Percentiles rank a stretch among this genome's conserved stretches.
These are phyloP conservation scores for Didymella exigua DNA, from an alignment of 2,329 filamentous ascomycete species.

Conservation along the genomic window DNA sequence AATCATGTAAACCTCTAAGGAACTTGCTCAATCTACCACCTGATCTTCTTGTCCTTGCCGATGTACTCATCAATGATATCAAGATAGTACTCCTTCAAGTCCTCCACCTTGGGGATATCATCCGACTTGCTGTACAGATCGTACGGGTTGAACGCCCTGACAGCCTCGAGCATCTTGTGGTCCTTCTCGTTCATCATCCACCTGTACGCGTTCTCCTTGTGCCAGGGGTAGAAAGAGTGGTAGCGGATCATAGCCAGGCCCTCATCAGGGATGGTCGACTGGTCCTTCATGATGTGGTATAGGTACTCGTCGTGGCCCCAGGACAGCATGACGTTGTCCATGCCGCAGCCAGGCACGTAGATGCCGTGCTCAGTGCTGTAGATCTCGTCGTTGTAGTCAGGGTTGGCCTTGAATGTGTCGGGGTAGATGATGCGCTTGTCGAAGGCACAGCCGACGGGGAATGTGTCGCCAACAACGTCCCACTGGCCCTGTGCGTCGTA, in stretches of 20 bases:
- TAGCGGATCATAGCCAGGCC: constrained; percentile 91
- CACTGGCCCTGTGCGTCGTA: constrained; percentile 86
- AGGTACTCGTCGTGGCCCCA: constrained; percentile 92
- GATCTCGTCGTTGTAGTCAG: constrained; percentile 71
- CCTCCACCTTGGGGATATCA: constrained; percentile 73
- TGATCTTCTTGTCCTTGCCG: constrained; percentile 66
- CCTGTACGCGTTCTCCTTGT: constrained; percentile 77
- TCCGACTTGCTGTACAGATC: constrained; percentile 93
- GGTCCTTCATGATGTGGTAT: constrained; percentile 84
- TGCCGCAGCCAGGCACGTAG: constrained; percentile 76
- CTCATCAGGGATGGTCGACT: constrained; percentile 78
- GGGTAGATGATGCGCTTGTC: constrained; percentile 80
- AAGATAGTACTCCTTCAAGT: constrained; percentile 79
- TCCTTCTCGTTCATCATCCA: constrained; percentile 87
- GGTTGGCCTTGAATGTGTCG: constrained; percentile 76
- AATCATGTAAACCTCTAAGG: not conserved
- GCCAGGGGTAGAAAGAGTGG: constrained; percentile 94
- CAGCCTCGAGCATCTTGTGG: constrained; percentile 76
- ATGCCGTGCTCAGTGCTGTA: constrained; percentile 81
- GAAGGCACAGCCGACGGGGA: constrained; percentile 77
- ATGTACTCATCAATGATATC: constrained; percentile 78
- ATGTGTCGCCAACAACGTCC: constrained; percentile 90
- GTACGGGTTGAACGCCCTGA: constrained; percentile 88
- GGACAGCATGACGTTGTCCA: constrained; percentile 86
- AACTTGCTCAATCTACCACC: constrained; percentile 61